A percentile compares a stretch with the other conserved stretches of the same genome.
phyloP scores from a whole-genome alignment of 345 rosid species.

The Ricinus communis region DNA sequence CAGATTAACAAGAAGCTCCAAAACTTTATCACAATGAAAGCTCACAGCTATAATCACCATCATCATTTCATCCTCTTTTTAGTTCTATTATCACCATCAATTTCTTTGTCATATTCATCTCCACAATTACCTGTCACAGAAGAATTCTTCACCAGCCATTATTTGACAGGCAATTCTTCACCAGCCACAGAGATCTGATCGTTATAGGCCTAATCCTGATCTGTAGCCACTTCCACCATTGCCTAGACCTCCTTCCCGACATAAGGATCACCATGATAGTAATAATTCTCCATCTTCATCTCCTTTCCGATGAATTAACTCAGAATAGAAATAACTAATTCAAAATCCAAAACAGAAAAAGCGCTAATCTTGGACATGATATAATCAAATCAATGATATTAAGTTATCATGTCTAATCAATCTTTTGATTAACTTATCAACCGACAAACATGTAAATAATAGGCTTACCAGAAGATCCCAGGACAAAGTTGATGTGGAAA shows the following conservation, averaged over 20 bases:
- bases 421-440: too few relatives aligned
- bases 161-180: too few relatives aligned
- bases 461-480: too few relatives aligned
- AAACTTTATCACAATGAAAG: constrained; percentile 56
- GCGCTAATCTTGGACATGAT: too few relatives aligned
- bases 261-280: constrained; percentile 7
- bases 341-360: too few relatives aligned
- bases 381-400: too few relatives aligned
- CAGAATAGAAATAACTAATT: too few relatives aligned
- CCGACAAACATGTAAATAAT: too few relatives aligned
- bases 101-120: neutral
- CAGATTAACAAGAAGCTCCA: constrained; percentile 29
- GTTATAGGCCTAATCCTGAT: constrained; percentile 92
- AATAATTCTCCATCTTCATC: constrained; percentile 55
- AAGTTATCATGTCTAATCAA: too few relatives aligned
- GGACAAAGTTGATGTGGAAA: too few relatives aligned
- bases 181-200: constrained; percentile 84
- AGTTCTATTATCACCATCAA: constrained; percentile 1
- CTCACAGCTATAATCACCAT: neutral
- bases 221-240: constrained; percentile 89
- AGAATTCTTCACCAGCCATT: constrained; percentile 88
- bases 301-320: too few relatives aligned
- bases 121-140: constrained; percentile 22
- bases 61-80: constrained; percentile 30
- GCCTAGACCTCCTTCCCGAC: constrained; percentile 41